These are phyloP conservation scores for Castanea crenata DNA, from an alignment of 306 rosid genomes.

Conservation along the genomic window DNA sequence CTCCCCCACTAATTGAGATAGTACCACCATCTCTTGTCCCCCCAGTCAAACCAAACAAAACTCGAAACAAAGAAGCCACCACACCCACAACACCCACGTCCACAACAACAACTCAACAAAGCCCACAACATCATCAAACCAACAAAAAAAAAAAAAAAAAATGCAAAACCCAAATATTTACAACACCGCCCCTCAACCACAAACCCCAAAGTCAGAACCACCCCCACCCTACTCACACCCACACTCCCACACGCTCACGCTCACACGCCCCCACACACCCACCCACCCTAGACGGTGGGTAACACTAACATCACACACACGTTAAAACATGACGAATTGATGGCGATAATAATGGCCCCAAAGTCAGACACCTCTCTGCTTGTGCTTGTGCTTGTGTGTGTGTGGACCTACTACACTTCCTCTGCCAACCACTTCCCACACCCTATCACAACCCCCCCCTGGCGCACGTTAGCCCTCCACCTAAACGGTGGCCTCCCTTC, in stretches of 20 bases:
- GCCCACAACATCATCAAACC: no score
- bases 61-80: neutral
- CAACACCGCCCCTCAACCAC: neutral
- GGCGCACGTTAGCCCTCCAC: constrained; percentile 55
- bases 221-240: neutral
- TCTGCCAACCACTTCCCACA: constrained; percentile 4
- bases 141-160: no score
- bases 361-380: neutral
- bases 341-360: constrained; percentile 9
- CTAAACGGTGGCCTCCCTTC: constrained; percentile 81
- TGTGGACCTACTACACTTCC: neutral
- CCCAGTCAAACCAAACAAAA: neutral
- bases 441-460: constrained; percentile 8
- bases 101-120: no score
- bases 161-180: no score
- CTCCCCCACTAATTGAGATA: no score
- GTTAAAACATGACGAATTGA: neutral
- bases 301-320: neutral
- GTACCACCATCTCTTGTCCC: constrained; percentile 5
- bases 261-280: neutral
- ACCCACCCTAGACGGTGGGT: constrained; percentile 34
- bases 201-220: neutral
- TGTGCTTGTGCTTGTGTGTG: no score
- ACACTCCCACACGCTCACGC: neutral
- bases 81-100: neutral